phyloP scores from a whole-genome alignment of 495 filamentous ascomycete species.

The Pyronema omphalodes region DNA sequence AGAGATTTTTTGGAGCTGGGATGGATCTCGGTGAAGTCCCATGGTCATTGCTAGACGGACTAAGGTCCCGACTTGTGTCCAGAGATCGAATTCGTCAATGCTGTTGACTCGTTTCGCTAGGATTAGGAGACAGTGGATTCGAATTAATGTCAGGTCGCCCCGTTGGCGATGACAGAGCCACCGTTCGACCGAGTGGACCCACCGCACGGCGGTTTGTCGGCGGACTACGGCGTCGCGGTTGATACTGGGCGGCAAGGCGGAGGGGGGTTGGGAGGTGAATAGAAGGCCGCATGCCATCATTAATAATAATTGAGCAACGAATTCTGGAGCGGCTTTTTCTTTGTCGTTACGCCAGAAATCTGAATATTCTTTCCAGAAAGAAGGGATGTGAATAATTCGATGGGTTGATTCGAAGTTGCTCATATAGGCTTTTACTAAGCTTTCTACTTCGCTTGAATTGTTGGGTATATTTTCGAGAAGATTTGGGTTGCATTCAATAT shows the following conservation, averaged over 20 bases:
- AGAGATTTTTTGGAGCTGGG: constrained; percentile 27
- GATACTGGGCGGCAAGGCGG: background rate
- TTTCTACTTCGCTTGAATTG: constrained; percentile 25
- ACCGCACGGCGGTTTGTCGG: constrained; percentile 24
- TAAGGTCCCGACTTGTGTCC: constrained; percentile 40
- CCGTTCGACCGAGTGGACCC: constrained; percentile 27
- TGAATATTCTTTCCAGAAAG: constrained; percentile 29
- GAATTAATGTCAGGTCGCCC: constrained; percentile 29
- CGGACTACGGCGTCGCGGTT: constrained; percentile 21
- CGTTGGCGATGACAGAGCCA: constrained; percentile 28
- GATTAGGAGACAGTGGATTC: constrained; percentile 30
- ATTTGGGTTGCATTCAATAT: background rate
- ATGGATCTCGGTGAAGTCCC: constrained; percentile 43
- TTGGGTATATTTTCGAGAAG: constrained; percentile 28
- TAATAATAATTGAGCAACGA: constrained; percentile 30
- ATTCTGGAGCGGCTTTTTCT: constrained; percentile 27
- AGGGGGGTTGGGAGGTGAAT: background rate
- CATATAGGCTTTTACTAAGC: constrained; percentile 27
- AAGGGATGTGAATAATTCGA: constrained; percentile 31
- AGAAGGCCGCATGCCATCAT: constrained; percentile 26
- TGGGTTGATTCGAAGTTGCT: constrained; percentile 32
- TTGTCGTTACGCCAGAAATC: constrained; percentile 29
- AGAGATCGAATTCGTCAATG: constrained; percentile 34
- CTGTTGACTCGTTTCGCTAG: constrained; percentile 31
- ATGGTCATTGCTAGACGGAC: constrained; percentile 41